Evolutionary conservation across 805 yeast genomes (phyloP).

Genomic region (Clavispora fructus): DNA sequence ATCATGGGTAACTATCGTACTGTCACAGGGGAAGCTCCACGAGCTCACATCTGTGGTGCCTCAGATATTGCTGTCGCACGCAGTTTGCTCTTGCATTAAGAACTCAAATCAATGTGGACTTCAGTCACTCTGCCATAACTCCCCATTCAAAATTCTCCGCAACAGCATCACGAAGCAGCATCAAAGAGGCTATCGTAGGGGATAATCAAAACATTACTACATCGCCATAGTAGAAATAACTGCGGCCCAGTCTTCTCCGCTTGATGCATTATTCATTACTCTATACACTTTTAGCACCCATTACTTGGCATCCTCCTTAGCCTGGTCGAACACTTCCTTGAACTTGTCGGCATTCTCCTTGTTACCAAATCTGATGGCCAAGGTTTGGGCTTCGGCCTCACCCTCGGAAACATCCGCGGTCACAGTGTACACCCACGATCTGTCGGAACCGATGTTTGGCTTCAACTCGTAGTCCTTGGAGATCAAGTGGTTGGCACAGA

Average conservation of each 20-base stretch:
- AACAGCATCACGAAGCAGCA: too few relatives aligned
- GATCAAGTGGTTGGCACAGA: slow-evolving; percentile 94
- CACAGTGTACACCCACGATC: slow-evolving; percentile 96
- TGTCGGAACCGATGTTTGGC: slow-evolving; percentile 94
- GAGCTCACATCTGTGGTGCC: too few relatives aligned
- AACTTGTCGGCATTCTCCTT: slow-evolving; percentile 93
- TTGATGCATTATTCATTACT: background rate
- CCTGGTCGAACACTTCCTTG: slow-evolving; percentile 86
- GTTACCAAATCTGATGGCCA: slow-evolving; percentile 92
- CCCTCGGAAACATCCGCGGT: slow-evolving; percentile 96
- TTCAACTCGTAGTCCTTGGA: slow-evolving; percentile 76
- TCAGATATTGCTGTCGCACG: too few relatives aligned
- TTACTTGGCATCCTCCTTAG: slow-evolving; percentile 41
- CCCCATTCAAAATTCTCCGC: too few relatives aligned
- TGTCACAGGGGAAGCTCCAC: too few relatives aligned
- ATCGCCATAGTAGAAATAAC: too few relatives aligned
- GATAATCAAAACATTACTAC: too few relatives aligned
- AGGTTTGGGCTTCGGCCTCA: slow-evolving; percentile 89
- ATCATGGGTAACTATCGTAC: too few relatives aligned
- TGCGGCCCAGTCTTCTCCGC: background rate
- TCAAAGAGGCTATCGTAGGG: too few relatives aligned
- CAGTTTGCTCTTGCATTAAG: too few relatives aligned
- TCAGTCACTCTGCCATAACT: too few relatives aligned
- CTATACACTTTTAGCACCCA: slow-evolving; percentile 1
- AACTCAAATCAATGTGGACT: too few relatives aligned